Evolutionary conservation across 129 eudicot species (phyloP).

Genomic region (Pseudognaphalium luteoalbum): DNA sequence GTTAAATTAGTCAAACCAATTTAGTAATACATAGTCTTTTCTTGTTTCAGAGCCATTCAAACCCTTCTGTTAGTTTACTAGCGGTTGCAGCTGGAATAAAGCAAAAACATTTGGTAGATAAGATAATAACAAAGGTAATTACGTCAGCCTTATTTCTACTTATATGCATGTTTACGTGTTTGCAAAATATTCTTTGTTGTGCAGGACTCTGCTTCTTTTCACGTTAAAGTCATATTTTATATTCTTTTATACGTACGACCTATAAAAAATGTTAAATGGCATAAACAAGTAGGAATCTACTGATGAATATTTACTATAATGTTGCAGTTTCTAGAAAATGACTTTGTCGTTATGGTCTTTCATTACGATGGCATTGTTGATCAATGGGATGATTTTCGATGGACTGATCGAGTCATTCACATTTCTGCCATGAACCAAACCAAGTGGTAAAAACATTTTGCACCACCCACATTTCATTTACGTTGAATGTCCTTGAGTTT

Average conservation of each 20-base stretch:
- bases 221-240: background rate
- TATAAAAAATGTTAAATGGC: background rate
- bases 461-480: background rate
- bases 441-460: slow-evolving; percentile 52
- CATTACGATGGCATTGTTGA: slow-evolving; percentile 82
- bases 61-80: slow-evolving; percentile 50
- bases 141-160: background rate
- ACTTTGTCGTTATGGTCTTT: slow-evolving; percentile 73
- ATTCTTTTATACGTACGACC: background rate
- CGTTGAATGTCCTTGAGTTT: background rate
- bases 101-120: slow-evolving; percentile 63
- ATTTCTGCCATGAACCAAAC: slow-evolving; percentile 77
- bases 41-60: slow-evolving; percentile 39
- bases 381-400: slow-evolving; percentile 67
- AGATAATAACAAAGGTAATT: slow-evolving; percentile 68
- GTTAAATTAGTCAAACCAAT: background rate
- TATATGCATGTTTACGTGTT: background rate
- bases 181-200: background rate
- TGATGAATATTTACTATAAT: background rate
- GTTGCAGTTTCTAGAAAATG: slow-evolving; percentile 68
- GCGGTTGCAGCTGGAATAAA: slow-evolving; percentile 90
- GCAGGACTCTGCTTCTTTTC: background rate
- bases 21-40: no score
- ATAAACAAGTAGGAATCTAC: background rate
- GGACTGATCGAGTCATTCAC: slow-evolving; percentile 71